Percentiles rank a stretch among this genome's conserved stretches.
phyloP scores from a whole-genome alignment of 2,329 filamentous ascomycete species.

The Arthrobotrys pseudoclavata region DNA sequence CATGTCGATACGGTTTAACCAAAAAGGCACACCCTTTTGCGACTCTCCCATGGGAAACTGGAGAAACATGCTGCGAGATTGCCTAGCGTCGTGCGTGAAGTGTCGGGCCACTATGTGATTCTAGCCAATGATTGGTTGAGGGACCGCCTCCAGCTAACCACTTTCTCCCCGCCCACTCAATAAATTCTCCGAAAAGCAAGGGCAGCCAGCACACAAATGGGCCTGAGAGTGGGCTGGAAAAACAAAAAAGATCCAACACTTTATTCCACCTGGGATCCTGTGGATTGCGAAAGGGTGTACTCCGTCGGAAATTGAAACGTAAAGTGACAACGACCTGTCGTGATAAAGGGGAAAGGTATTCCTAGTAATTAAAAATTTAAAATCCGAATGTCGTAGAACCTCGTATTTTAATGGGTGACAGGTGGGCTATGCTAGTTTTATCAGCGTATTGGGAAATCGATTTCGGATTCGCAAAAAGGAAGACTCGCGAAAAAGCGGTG shows the following conservation, averaged over 20 bases:
- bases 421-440: constrained; percentile 4
- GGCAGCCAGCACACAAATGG: constrained; percentile 36
- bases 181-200: constrained; percentile 61
- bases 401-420: background rate
- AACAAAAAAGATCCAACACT: constrained; percentile 55
- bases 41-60: constrained; percentile 33
- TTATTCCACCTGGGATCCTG: constrained; percentile 36
- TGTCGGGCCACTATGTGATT: constrained; percentile 36
- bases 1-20: constrained; percentile 50
- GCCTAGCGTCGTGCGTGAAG: constrained; percentile 45
- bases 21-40: constrained; percentile 30
- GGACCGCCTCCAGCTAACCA: constrained; percentile 44
- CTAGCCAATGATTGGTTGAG: constrained; percentile 41
- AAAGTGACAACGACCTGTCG: constrained; percentile 30
- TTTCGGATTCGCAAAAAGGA: background rate
- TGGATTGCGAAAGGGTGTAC: constrained; percentile 40
- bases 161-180: constrained; percentile 56
- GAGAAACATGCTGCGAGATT: constrained; percentile 36
- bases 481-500: constrained; percentile 5
- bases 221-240: constrained; percentile 35
- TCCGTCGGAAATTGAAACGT: constrained; percentile 34
- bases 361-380: background rate
- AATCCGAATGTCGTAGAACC: constrained; percentile 9
- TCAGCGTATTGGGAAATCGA: background rate
- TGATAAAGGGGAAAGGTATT: constrained; percentile 27